Evolutionary conservation across 345 rosid species (phyloP).

Genomic region (Pelargonium nanum): DNA sequence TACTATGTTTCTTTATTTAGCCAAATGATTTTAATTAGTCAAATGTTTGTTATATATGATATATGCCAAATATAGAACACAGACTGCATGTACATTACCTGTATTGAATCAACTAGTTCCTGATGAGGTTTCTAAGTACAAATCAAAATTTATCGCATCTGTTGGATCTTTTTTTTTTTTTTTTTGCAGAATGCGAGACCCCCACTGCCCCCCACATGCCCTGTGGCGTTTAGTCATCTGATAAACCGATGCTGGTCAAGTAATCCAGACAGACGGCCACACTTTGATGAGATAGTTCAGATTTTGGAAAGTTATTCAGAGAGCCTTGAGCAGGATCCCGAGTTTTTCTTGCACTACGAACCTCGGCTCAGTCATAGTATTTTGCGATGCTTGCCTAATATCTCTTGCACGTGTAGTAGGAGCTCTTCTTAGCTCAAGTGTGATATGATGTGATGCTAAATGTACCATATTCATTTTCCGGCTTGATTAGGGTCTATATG

Average conservation of each 20-base stretch:
- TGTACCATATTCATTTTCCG: background rate
- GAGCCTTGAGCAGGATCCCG: constrained; percentile 43
- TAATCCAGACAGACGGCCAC: constrained; percentile 47
- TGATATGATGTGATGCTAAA: background rate
- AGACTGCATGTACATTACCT: too few species aligned
- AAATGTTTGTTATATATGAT: too few species aligned
- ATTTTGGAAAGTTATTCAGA: constrained; percentile 40
- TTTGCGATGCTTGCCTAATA: constrained; percentile 32
- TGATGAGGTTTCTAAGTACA: too few species aligned
- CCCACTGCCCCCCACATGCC: constrained; percentile 48
- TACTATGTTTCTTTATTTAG: too few species aligned
- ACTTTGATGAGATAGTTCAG: constrained; percentile 45
- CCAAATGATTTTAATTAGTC: too few species aligned
- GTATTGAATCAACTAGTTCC: too few species aligned
- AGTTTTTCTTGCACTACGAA: constrained; percentile 29
- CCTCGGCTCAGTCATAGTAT: constrained; percentile 19
- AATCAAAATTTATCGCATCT: too few species aligned
- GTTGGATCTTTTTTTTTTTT: background rate
- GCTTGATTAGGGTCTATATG: background rate
- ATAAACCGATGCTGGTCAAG: constrained; percentile 61
- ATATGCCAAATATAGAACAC: too few species aligned
- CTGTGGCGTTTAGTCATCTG: constrained; percentile 40
- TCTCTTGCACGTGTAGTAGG: constrained; percentile 11
- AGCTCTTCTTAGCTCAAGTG: background rate
- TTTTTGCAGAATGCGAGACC: constrained; percentile 61